Evolutionary conservation across 495 filamentous ascomycete genomes (phyloP), one percentile per base, ranked within the genome.

Genomic region (Penicillium paradoxum): DNA sequence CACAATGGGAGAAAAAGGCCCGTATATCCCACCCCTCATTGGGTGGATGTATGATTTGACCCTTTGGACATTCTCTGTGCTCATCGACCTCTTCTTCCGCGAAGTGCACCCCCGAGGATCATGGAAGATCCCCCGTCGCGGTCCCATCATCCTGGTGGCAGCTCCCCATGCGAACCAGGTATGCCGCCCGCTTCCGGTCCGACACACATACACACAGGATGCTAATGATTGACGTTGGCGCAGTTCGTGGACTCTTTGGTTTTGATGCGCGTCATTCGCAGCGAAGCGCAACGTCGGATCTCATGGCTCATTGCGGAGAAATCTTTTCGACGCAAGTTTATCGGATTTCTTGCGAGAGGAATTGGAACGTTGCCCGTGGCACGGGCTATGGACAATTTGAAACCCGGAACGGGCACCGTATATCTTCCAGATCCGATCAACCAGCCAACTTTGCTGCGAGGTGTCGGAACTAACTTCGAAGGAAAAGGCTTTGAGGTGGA

Each of bases 111-210:
- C 93, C 7, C 86, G 93, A 40, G 89, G 90, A 50, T 85, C 89
- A 42, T 98, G 93, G 89, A 89, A 89, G 68, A 86, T 98, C 19
- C 93, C 93, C 32, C 79, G 84, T 53, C 79, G 81, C 56, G 93
- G 90, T 2, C 91, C 93, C 0, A 81, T 98, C 49, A 90, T 98
- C 36, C 92, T 98, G 63, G 93, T 98, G 54, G 92, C 91, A n/a
- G 93, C 95, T 17, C 93, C 93, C 55, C 93, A 98, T 79, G 95
- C 93, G 41, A 98, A 98, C 67, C 93, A 98, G 83, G 89, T 91
- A 77, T 22, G 72, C 64, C 48, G 46, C 38, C 14, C 36, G 39
- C 18, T 43, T 39, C 17, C 21, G 29, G 10, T 19, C 33, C 45
- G 18, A 27, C 21, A 32, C 21, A 32, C 14, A 37, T 15, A 17